These are phyloP conservation scores for Pseudophaeomoniella oleicola DNA, from an alignment of 2,329 filamentous ascomycete genomes.

Conservation along the genomic window DNA sequence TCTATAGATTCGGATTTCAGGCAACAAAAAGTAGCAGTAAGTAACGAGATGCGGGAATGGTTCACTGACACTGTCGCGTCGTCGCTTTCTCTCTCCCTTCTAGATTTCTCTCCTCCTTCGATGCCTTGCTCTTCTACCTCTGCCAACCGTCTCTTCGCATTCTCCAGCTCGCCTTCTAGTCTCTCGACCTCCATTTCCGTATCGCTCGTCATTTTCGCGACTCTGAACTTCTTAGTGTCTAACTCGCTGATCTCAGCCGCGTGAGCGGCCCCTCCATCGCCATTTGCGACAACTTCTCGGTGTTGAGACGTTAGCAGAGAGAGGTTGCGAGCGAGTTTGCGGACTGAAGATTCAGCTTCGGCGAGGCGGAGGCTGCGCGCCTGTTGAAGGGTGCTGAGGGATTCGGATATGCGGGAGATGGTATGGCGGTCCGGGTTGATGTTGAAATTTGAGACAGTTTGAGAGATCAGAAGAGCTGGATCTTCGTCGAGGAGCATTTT, in stretches of 20 bases:
- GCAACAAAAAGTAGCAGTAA: no score
- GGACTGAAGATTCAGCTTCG: slow-evolving; percentile 52
- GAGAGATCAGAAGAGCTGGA: slow-evolving; percentile 67
- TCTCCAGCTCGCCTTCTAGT: slow-evolving; percentile 62
- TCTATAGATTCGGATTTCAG: background rate
- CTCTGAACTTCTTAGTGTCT: slow-evolving; percentile 86
- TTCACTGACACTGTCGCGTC: slow-evolving; percentile 30
- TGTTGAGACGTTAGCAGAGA: slow-evolving; percentile 62
- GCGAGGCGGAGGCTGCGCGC: slow-evolving; percentile 65
- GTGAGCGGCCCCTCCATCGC: slow-evolving; percentile 55
- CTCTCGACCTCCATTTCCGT: slow-evolving; percentile 90
- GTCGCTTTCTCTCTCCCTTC: slow-evolving; percentile 36
- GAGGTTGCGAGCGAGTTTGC: slow-evolving; percentile 61
- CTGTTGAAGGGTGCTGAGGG: slow-evolving; percentile 67
- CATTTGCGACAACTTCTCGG: slow-evolving; percentile 49
- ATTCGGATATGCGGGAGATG: slow-evolving; percentile 70
- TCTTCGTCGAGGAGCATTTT: slow-evolving; percentile 92
- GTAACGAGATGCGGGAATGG: no score
- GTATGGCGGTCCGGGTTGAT: slow-evolving; percentile 76
- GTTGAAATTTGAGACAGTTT: slow-evolving; percentile 92
- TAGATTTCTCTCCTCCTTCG: slow-evolving; percentile 48
- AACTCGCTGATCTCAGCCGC: slow-evolving; percentile 72
- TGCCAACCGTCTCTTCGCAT: slow-evolving; percentile 59
- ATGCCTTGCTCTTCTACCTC: slow-evolving; percentile 79
- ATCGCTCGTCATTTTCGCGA: slow-evolving; percentile 81